Percentiles rank a stretch among this genome's conserved stretches.
Evolutionary conservation across 768 basidiomycete genomes (phyloP).

Genomic region (Trametes cinnabarina): DNA sequence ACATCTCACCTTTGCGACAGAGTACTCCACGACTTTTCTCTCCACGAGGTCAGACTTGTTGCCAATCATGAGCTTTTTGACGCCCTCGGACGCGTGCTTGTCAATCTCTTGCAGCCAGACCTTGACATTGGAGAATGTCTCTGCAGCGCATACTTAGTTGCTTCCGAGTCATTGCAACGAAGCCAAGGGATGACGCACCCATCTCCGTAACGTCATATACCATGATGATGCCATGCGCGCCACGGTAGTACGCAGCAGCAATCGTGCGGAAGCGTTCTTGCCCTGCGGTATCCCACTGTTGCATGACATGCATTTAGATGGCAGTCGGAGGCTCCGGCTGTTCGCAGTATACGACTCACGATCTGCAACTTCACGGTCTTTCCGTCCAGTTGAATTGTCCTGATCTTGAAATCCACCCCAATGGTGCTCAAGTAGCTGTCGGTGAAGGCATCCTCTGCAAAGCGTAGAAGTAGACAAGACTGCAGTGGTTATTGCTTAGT

Average conservation of each 20-base stretch:
- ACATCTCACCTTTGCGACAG: slow-evolving; percentile 69
- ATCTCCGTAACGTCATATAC: slow-evolving; percentile 99
- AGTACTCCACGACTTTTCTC: slow-evolving; percentile 94
- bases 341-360: slow-evolving; percentile 47
- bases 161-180: neutral
- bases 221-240: slow-evolving; percentile 97
- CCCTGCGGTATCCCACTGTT: slow-evolving; percentile 96
- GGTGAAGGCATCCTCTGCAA: slow-evolving; percentile 96
- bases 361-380: slow-evolving; percentile 99
- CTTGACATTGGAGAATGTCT: slow-evolving; percentile 94
- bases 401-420: slow-evolving; percentile 98
- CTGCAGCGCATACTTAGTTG: slow-evolving; percentile 39
- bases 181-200: slow-evolving; percentile 42
- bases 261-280: slow-evolving; percentile 99
- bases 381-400: slow-evolving; percentile 97
- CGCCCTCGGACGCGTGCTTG: slow-evolving; percentile 95
- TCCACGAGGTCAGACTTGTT: slow-evolving; percentile 99
- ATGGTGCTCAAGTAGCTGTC: slow-evolving; percentile 98
- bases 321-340: no score
- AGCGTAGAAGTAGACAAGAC: slow-evolving; percentile 90
- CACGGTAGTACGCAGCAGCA: slow-evolving; percentile 98
- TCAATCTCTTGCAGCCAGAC: slow-evolving; percentile 94
- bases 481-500: slow-evolving; percentile 36
- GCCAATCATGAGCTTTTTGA: slow-evolving; percentile 97
- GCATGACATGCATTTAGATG: no score